Base-by-base conservation (phyloP, 306 rosid genomes). In the Purshia tridentata region DNA sequence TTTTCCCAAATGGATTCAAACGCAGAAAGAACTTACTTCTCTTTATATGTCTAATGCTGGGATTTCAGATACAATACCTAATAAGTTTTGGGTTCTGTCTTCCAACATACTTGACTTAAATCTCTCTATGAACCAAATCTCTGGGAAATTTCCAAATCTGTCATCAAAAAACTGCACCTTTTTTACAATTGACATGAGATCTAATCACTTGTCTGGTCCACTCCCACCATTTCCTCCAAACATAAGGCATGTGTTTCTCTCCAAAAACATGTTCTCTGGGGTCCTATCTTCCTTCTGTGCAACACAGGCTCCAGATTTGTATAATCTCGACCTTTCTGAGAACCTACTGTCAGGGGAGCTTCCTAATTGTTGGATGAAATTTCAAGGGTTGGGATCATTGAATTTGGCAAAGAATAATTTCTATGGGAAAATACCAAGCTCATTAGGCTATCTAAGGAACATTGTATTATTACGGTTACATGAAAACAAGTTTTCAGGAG, bases 1-100 rank as follows among this genome's bases (percentile, higher is more conserved):
- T 4, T 84, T 86, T 72, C 85, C 91, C 6, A 1, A 4, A 14
- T 84, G 88, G 88, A 65, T 84, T 29, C 77, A 74, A n/a, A 11
- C 78, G 14, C 85, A 79, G 40, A 52, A 0, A 18, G 4, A 5
- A 37, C 78, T 84, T 19, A 1, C 0, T 1, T 0, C 5, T 0
- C 47, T 86, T 4, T 1, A 70, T 3, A 56, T 83, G 51, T 9
- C 72, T 0, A 10, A 78, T 44, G 41, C 57, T 0, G 18, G 42
- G 11, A 78, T 86, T 61, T 65, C 54, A 10, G 76, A 69, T 39
- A 23, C 62, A 2, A 70, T 80, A 49, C 83, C 80, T 0, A 29
- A 1, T 9, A 14, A 61, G 80, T 75, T 80, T 48, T 80, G 84
- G 80, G 13, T 57, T 9, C 19, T 70, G 8, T 74, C 76, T 45